Evolutionary conservation across 1,284 basidiomycete species (phyloP).

Genomic region (Cutaneotrichosporon arboriforme): DNA sequence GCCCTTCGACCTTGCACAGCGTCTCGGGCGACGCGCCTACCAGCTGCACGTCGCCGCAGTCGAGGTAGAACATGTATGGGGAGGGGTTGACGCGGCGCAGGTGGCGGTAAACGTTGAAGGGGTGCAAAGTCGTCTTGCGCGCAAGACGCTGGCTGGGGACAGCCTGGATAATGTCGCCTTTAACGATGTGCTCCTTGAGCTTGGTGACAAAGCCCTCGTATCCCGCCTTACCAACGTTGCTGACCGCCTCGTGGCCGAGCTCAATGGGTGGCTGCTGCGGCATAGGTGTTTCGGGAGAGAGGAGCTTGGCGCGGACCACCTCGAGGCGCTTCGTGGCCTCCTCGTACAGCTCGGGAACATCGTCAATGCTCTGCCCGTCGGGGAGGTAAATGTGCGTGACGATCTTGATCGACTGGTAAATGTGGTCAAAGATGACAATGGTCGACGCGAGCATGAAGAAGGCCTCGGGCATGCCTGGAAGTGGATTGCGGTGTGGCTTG

Average conservation of each 20-base stretch:
- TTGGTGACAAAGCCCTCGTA: conserved; percentile 89
- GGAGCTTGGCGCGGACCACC: conserved; percentile 63
- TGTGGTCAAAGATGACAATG: conserved; percentile 93
- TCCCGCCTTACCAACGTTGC: conserved; percentile 89
- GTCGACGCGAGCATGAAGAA: conserved; percentile 96
- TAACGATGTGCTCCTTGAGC: conserved; percentile 88
- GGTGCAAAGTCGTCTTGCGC: conserved; percentile 80
- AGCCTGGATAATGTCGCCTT: conserved; percentile 98
- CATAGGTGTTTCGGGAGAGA: conserved; percentile 58
- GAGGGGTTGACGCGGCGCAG: conserved; percentile 92
- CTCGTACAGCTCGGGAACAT: conserved; percentile 73
- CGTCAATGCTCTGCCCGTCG: conserved; percentile 45
- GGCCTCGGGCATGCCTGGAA: conserved; percentile 82
- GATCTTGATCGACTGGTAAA: conserved; percentile 89
- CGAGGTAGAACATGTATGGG: conserved; percentile 98
- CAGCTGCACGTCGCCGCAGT: conserved; percentile 85
- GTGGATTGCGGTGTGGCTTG: conserved; percentile 61
- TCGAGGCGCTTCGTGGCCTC: conserved; percentile 74
- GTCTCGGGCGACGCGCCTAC: conserved; percentile 98
- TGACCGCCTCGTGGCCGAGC: conserved; percentile 62
- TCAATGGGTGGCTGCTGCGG: conserved; percentile 51
- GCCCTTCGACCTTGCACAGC: conserved; percentile 87
- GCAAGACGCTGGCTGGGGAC: conserved; percentile 90
- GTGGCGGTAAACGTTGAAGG: conserved; percentile 94
- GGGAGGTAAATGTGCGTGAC: conserved; percentile 92